Evolutionary conservation across 2,329 filamentous ascomycete species (phyloP), one percentile per base, ranked within the genome.

Genomic region (Aspergillus novofumigatus): DNA sequence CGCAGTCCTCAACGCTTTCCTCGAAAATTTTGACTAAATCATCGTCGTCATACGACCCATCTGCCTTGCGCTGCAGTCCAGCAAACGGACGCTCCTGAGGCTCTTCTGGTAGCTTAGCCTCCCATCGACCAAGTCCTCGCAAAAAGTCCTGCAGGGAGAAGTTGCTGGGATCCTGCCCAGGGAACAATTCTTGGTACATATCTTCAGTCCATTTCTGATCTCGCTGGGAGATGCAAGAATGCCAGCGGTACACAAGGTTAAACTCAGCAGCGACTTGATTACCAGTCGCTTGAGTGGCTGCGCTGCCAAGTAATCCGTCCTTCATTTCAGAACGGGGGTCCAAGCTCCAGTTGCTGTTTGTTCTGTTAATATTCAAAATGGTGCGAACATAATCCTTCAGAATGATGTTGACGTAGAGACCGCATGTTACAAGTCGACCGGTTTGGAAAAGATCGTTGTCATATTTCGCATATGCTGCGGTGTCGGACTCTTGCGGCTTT

Each of bases 181-280:
- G 64, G 42, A 83, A 79, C 1, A 83, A 65, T 49, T 80, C 75
- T 5, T 74, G 69, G 65, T 83, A 83, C 61, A 81, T 75, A 14
- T 80, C 74, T 49, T 86, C 78, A 20, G 83, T 83, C 84, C 85
- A 89, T 44, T 78, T 75, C 65, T 87, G 84, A 59, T 88, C 86
- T 23, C 80, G 78, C 60, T 80, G 75, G 3, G 82, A 85, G 52
- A 87, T 81, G 45, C 80, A 81, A 1, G 81, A 83, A 69, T 89
- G 86, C 78, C 84, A 89, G 26, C 86, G 78, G 65, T 89, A 89
- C 1, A 88, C 76, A 28, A 88, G 75, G 58, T 88, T 88, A 72
- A 89, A 89, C 68, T 89, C 86, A 3, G 84, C 85, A 45, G 82
- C 86, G 49, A 88, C 85, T 62, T 88, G 84, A 64, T 89, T 89